Base-by-base conservation (phyloP, 768 basidiomycete species). In the Epithele typhae region DNA sequence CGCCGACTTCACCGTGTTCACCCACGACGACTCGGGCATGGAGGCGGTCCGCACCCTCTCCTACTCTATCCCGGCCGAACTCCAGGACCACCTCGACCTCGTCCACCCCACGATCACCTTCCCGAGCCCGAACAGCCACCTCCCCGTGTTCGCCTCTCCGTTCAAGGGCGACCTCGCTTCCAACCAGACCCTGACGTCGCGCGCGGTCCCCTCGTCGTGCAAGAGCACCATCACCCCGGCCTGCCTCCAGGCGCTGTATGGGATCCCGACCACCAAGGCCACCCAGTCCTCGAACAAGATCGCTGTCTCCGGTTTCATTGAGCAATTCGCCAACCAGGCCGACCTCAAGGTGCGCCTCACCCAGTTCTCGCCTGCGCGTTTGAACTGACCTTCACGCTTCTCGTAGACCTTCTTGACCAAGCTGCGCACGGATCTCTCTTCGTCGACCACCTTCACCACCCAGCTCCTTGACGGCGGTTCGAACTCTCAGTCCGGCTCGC, bases 381-480 rank as follows among this genome's bases (percentile, higher is more conserved):
- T 30, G 27, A 30, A 14, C 27, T 30, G 14, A 30, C 27, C 27
- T 14, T 30, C 9, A 36, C n/a, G n/a, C 14, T 7, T 73, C 21
- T 71, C 71, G 17, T 36, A 70, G 86, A 24, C 68, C 73, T 39
- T 81, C 82, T 78, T 54, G n/a, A 36, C 44, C 23, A 43, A n/a
- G 21, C 30, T 18, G 15, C 51, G 54, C 10, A 6, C 35, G 10
- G 61, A 63, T 42, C 44, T 59, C 17, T 19, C 39, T 17, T 25
- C 34, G 14, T 63, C 44, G 57, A 17, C 32, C 10, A 42, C 56
- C 8, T 55, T 46, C 42, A 45, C 51, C 3, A 34, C 57, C 8
- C 52, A 57, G 30, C 54, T 52, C 12, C 49, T 55, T 78, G 85
- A 77, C 39, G 84, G 82, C 1, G 46, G 69, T 43, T 79, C 82